Evolutionary conservation across 306 rosid species (phyloP).

Genomic region (Cucurbita maxima): DNA sequence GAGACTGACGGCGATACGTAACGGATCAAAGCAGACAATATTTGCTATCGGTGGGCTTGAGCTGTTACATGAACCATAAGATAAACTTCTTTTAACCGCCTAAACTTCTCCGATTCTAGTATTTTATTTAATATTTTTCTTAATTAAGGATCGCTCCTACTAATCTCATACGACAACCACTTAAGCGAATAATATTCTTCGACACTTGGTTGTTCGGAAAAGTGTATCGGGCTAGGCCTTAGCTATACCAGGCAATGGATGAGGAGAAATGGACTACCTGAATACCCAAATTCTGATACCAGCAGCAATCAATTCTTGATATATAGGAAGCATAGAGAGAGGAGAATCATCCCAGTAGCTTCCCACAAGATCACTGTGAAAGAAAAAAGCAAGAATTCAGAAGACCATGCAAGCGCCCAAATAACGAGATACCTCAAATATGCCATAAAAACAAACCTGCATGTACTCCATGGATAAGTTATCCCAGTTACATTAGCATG

Average conservation of each 20-base stretch:
- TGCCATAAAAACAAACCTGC: constrained; percentile 39
- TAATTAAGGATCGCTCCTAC: too few species aligned
- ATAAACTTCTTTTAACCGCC: too few species aligned
- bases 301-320: constrained; percentile 65
- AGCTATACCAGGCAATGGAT: background rate
- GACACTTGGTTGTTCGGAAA: too few species aligned
- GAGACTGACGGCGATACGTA: too few species aligned
- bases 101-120: too few species aligned
- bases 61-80: too few species aligned
- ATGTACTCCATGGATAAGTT: constrained; percentile 70
- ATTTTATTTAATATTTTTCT: too few species aligned
- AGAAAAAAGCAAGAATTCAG: background rate
- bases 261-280: constrained; percentile 36
- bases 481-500: constrained; percentile 78
- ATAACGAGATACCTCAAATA: constrained; percentile 8
- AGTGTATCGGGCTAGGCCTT: background rate
- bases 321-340: constrained; percentile 83
- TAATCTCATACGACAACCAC: too few species aligned
- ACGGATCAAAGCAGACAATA: too few species aligned
- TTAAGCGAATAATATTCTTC: too few species aligned
- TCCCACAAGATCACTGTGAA: constrained; percentile 58
- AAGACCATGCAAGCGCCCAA: background rate
- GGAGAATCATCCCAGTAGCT: constrained; percentile 84
- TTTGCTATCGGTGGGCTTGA: too few species aligned
- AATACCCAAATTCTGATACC: constrained; percentile 69